Base-by-base conservation (phyloP, 441 rosid species). In the Adansonia grandidieri region DNA sequence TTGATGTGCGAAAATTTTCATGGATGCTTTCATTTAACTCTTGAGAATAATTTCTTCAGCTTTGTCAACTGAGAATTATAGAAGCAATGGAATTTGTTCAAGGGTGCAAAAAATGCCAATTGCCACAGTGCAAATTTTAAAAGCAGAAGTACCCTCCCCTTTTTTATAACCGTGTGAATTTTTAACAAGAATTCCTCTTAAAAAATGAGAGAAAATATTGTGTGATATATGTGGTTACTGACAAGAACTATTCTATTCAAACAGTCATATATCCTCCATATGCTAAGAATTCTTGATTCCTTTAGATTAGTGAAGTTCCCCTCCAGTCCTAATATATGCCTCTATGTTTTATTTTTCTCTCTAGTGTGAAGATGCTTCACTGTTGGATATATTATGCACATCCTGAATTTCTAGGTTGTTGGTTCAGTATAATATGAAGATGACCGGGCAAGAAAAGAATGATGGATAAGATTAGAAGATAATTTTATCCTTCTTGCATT, bases 41-140 rank as follows among this genome's bases (percentile, higher is more conserved):
- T 32, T 54, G 45, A 45, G 45, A 67, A 67, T 24, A 24, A 24
- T 7, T 56, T 56, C 3, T 56, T 57, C 28, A 17, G 62, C 10
- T 57, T 17, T 57, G 20, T 57, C 62, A 17, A 6, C 10, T 8
- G 62, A 57, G 62, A 17, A 57, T 13, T 50, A 1, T 67, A 17
- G 53, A 44, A 17, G 53, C 1, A 4, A 32, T 6, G 17, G 4
- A 62, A 9, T 28, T 66, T 4, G 28, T 44, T 44, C n/a, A 5
- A 44, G 53, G 51, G 19, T 4, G 53, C 71, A 67, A 44, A 67
- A 67, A 67, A 10, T 67, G 32, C 53, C 71, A 67, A 67, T 44
- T 13, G 9, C 67, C 45, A 62, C 14, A 11, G 10, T 22, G 15
- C 7, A 9, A 11, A 61, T 10, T 24, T 24, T 22, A 10, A 61